phyloP scores from a whole-genome alignment of 495 filamentous ascomycete species.

The Penicillium pancosmium region DNA sequence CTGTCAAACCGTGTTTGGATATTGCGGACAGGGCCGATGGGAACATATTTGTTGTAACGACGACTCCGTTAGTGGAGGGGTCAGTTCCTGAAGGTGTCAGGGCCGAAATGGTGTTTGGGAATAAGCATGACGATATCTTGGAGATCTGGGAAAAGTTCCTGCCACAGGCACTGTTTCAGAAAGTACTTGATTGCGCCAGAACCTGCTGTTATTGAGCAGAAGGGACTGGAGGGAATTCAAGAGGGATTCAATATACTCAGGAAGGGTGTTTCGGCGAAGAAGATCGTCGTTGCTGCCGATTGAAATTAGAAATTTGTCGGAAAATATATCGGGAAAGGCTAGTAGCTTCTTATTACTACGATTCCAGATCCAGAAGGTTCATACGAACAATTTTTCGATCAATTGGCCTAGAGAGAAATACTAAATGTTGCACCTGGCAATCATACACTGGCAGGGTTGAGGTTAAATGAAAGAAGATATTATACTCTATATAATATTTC shows the following conservation, averaged over 20 bases:
- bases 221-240: conserved; percentile 47
- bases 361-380: no score
- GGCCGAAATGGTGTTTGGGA: conserved; percentile 32
- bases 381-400: no score
- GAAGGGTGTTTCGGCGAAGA: conserved; percentile 48
- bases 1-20: conserved; percentile 3
- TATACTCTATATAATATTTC: no score
- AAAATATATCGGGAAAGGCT: no score
- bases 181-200: conserved; percentile 33
- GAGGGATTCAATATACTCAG: conserved; percentile 38
- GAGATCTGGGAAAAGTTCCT: conserved; percentile 35
- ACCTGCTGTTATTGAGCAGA: conserved; percentile 31
- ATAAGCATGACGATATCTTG: conserved; percentile 18
- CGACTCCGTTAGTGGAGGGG: conserved; percentile 2
- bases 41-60: conserved; percentile 8
- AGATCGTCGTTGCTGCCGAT: conserved; percentile 39
- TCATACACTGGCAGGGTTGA: no score
- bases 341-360: no score
- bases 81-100: conserved; percentile 13
- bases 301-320: no score
- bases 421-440: no score
- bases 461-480: no score
- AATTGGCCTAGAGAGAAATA: no score
- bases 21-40: background rate
- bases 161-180: conserved; percentile 29